phyloP scores from a whole-genome alignment of 192 early-diverging fungal genomes.

The Backusella sp. region DNA sequence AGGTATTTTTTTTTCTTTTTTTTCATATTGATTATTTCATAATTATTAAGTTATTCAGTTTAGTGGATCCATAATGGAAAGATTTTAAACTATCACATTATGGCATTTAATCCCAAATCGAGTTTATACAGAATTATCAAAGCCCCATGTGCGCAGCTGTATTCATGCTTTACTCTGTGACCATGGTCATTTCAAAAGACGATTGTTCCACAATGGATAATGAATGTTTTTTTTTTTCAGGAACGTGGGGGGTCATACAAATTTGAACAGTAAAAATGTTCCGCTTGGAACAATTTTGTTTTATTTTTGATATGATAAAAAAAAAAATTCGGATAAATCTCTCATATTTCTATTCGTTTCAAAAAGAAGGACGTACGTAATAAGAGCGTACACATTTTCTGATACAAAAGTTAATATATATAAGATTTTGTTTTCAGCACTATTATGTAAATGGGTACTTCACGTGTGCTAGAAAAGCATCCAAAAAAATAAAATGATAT shows the following conservation, averaged over 20 bases:
- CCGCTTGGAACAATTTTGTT: not conserved
- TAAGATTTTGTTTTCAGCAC: not conserved
- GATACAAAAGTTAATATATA: not conserved
- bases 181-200: not conserved
- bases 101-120: conserved; percentile 2
- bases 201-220: not conserved
- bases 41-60: not conserved
- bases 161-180: not conserved
- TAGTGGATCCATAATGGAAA: not conserved
- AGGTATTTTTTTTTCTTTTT: not conserved
- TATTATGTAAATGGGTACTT: not conserved
- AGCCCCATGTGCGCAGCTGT: not conserved
- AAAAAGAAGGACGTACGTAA: not conserved
- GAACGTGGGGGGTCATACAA: not conserved
- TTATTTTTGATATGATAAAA: not conserved
- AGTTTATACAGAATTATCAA: not conserved
- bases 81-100: not conserved
- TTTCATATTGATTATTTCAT: not conserved
- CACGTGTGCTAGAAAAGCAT: not conserved
- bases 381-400: not conserved
- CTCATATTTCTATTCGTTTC: not conserved
- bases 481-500: not conserved
- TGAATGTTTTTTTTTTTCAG: conserved; percentile 2
- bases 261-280: not conserved
- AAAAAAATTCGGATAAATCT: not conserved